Conservation (phyloP, 768 basidiomycete genomes). For the Ramaria sp. region DNA sequence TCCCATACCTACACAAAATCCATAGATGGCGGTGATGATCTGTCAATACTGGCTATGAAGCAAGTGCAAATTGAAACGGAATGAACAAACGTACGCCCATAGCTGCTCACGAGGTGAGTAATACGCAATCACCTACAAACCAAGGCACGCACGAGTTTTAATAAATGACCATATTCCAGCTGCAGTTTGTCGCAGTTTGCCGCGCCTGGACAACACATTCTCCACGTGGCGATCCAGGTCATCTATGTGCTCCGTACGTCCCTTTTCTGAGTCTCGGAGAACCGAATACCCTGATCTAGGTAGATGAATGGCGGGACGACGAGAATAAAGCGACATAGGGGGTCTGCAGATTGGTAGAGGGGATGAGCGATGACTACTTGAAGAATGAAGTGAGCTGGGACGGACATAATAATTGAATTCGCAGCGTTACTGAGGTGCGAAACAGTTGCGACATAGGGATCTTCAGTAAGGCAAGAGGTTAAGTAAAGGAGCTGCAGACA, state of each 20-base stretch:
- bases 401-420: conserved; percentile 63
- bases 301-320: conserved; percentile 56
- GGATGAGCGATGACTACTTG: neutral
- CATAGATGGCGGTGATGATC: conserved; percentile 64
- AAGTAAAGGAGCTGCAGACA: neutral
- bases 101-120: conserved; percentile 26
- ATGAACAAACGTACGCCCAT: conserved; percentile 44
- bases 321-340: conserved; percentile 55
- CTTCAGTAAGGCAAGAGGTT: conserved; percentile 23
- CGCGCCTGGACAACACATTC: conserved; percentile 55
- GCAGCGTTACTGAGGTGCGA: conserved; percentile 71
- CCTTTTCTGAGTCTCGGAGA: conserved; percentile 19
- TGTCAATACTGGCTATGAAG: conserved; percentile 16
- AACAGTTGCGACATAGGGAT: conserved; percentile 65
- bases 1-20: conserved; percentile 53
- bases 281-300: conserved; percentile 21
- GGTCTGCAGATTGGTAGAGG: conserved; percentile 33
- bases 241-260: conserved; percentile 29
- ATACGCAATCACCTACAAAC: too few relatives aligned
- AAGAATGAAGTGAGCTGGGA: conserved; percentile 5
- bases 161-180: conserved; percentile 74
- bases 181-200: conserved; percentile 43
- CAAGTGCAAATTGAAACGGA: neutral
- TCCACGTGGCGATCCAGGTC: conserved; percentile 70
- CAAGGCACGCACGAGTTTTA: conserved; percentile 55